Evolutionary conservation across 2,329 filamentous ascomycete genomes (phyloP), one percentile per base, ranked within the genome.

Genomic region (Curvularia eragrostidis): DNA sequence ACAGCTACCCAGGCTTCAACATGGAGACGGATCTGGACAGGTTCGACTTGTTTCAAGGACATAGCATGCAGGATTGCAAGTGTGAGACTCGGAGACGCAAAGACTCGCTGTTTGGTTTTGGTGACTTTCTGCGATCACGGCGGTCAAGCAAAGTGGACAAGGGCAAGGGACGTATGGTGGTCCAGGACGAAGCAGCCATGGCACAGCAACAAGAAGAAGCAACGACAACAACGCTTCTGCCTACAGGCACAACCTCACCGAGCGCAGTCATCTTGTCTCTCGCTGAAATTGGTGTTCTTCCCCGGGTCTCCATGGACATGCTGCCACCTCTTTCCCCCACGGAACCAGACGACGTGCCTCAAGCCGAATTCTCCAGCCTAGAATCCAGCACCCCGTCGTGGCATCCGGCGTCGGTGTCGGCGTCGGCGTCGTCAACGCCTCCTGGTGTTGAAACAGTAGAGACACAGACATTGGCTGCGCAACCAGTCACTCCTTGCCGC

Each of bases 101-200:
- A 44, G 56, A 59, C 47, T 58, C 50, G 24, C 43, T 38, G 5
- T 54, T 48, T 15, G 42, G 43, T 24, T 48, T 54, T 21, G 38
- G 39, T 23, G 54, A 48, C 21, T 39, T 52, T 10, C 32, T 55
- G 19, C 34, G 30, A 26, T 54, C 58, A 12, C 30, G 24, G 21
- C 42, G 50, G 13, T 24, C 34, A 15, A 52, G 54, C 24, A 54
- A 61, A 42, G 36, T 36, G 42, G 51, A 57, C 30, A 54, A 57
- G 32, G 54, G 58, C 5, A 61, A 61, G n/a, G 18, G 30, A n/a
- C 50, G 46, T 2, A 39, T 48, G 48, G 8, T 38, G 6, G 26
- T 24, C n/a, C 15, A 54, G 0, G 47, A 48, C 0, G 42, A 48
- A 15, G 13, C 18, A 24, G 26, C 21, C 6, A 21, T 23, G n/a